A percentile compares a stretch with the other conserved stretches of the same genome.
Conservation (phyloP, 371 early-diverging fungal genomes). For the Rozella allomycis region DNA sequence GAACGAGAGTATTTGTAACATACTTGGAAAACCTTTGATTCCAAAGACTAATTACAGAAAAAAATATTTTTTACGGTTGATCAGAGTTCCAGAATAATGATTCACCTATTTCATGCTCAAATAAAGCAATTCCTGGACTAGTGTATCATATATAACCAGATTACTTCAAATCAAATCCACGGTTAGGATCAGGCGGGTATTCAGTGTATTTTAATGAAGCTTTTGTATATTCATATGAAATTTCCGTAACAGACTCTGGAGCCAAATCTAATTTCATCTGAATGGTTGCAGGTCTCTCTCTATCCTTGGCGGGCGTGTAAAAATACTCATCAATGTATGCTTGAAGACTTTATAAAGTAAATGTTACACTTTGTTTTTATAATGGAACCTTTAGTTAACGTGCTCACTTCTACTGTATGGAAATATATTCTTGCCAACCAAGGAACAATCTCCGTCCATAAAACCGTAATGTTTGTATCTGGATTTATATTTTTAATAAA, state of each 20-base stretch:
- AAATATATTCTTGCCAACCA: neutral
- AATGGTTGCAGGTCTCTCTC: constrained; percentile 53
- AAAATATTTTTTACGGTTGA: neutral
- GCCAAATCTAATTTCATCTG: constrained; percentile 48
- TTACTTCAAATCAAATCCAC: constrained; percentile 73
- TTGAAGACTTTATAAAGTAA: too few species aligned
- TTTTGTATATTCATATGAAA: constrained; percentile 59
- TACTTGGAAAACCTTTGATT: too few species aligned
- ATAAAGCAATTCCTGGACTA: constrained; percentile 3
- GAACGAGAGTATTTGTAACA: constrained; percentile 55
- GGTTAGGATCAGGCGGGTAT: constrained; percentile 85
- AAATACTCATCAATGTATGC: constrained; percentile 18
- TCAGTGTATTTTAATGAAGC: constrained; percentile 79
- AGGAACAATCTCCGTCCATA: too few species aligned
- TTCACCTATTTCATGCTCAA: constrained; percentile 8
- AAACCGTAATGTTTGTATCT: too few species aligned
- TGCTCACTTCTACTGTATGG: neutral
- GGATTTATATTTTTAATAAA: neutral
- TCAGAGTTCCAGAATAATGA: constrained; percentile 3
- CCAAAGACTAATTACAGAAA: constrained; percentile 30
- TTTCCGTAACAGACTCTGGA: constrained; percentile 27
- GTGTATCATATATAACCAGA: neutral
- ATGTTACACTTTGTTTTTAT: constrained; percentile 11
- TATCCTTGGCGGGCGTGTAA: constrained; percentile 49
- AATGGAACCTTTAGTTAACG: neutral